phyloP scores from a whole-genome alignment of 768 basidiomycete genomes.

The Boletellus emodensis region DNA sequence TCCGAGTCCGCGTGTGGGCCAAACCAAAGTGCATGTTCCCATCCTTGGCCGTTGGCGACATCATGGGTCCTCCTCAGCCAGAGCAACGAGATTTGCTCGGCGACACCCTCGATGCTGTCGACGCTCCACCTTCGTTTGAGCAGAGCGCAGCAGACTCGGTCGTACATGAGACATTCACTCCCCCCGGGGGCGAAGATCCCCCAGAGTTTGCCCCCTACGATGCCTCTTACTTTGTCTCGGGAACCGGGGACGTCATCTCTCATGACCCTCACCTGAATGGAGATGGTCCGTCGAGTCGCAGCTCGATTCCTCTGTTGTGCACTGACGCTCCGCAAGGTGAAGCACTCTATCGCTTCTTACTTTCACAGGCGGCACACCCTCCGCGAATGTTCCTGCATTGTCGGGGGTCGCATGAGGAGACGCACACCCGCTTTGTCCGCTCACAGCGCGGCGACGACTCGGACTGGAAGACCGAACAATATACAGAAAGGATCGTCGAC shows the following conservation, averaged over 20 bases:
- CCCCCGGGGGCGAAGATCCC: slow-evolving; percentile 44
- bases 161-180: slow-evolving; percentile 13
- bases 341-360: slow-evolving; percentile 70
- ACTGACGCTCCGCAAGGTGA: slow-evolving; percentile 43
- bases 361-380: slow-evolving; percentile 46
- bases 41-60: neutral
- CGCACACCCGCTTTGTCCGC: slow-evolving; percentile 43
- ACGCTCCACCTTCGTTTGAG: slow-evolving; percentile 26
- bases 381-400: slow-evolving; percentile 48
- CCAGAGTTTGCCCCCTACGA: slow-evolving; percentile 61
- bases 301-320: neutral
- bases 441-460: slow-evolving; percentile 33
- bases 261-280: slow-evolving; percentile 68
- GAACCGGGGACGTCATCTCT: slow-evolving; percentile 53
- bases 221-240: slow-evolving; percentile 52
- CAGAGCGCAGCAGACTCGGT: slow-evolving; percentile 22
- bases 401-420: slow-evolving; percentile 55
- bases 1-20: too few species aligned
- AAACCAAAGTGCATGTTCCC: too few species aligned
- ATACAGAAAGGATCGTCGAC: slow-evolving; percentile 58
- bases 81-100: slow-evolving; percentile 1
- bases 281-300: slow-evolving; percentile 42
- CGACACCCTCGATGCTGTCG: neutral
- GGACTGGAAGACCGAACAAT: slow-evolving; percentile 41
- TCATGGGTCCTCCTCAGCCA: neutral